phyloP scores from a whole-genome alignment of 495 filamentous ascomycete species.

The Astrocystis sublimbata region DNA sequence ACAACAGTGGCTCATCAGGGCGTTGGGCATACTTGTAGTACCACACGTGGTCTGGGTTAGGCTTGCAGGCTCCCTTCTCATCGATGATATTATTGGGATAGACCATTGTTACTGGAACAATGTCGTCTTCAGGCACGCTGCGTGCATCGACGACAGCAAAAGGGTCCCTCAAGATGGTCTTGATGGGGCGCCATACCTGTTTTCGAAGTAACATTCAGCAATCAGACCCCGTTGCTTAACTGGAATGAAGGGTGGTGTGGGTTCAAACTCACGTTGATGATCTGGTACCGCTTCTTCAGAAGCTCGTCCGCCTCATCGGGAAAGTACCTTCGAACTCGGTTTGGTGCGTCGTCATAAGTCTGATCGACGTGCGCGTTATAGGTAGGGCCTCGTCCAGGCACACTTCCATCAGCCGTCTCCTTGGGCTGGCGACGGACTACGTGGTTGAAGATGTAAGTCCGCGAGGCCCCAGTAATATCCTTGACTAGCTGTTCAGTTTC shows the following conservation, averaged over 20 bases:
- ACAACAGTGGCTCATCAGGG: conserved; percentile 55
- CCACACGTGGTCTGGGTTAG: conserved; percentile 51
- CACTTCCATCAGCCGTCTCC: conserved; percentile 11
- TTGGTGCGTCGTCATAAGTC: conserved; percentile 51
- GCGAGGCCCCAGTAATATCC: conserved; percentile 56
- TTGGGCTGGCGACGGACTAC: conserved; percentile 54
- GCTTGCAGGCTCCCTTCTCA: conserved; percentile 57
- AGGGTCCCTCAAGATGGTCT: conserved; percentile 56
- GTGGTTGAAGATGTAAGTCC: conserved; percentile 64
- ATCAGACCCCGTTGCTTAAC: background rate
- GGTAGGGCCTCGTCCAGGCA: background rate
- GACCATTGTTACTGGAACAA: conserved; percentile 49
- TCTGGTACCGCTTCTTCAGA: conserved; percentile 59
- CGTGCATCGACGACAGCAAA: conserved; percentile 54
- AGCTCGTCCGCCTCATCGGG: conserved; percentile 53
- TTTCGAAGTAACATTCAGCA: background rate
- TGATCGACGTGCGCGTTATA: conserved; percentile 59
- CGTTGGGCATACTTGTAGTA: conserved; percentile 52
- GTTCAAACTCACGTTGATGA: conserved; percentile 53
- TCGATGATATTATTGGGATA: conserved; percentile 49
- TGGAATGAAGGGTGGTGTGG: background rate
- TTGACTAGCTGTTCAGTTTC: conserved; percentile 60
- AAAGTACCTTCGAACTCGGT: conserved; percentile 54
- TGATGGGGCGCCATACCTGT: conserved; percentile 62
- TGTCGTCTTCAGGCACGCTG: conserved; percentile 46